A percentile compares a stretch with the other conserved stretches of the same genome.
Evolutionary conservation across 306 rosid species (phyloP).

Genomic region (Parietaria judaica): DNA sequence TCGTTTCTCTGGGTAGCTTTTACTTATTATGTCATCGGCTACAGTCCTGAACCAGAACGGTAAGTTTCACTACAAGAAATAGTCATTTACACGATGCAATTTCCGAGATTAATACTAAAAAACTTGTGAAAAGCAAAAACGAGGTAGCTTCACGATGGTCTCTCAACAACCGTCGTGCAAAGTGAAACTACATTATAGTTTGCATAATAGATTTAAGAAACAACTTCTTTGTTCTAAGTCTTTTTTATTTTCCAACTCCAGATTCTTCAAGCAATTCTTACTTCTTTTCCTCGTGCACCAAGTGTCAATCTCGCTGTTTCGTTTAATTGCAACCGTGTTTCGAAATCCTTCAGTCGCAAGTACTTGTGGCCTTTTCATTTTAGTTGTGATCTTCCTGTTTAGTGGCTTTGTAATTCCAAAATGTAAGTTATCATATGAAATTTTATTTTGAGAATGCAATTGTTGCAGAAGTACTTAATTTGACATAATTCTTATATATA

Average conservation of each 20-base stretch:
- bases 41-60: constrained; percentile 32
- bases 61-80: background rate
- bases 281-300: constrained; percentile 37
- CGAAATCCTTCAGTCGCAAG: constrained; percentile 34
- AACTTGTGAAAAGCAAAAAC: too few species aligned
- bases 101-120: too few species aligned
- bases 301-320: constrained; percentile 40
- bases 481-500: constrained; percentile 3
- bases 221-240: background rate
- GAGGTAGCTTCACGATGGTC: too few species aligned
- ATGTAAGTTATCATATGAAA: constrained; percentile 13
- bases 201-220: too few species aligned
- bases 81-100: background rate
- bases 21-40: constrained; percentile 50
- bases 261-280: constrained; percentile 47
- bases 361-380: constrained; percentile 22
- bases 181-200: too few species aligned
- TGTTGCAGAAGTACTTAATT: background rate
- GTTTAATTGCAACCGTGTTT: constrained; percentile 38
- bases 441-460: background rate
- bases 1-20: constrained; percentile 47
- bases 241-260: constrained; percentile 16
- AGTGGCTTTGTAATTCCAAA: constrained; percentile 48
- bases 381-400: constrained; percentile 27
- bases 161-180: too few species aligned